phyloP scores from a whole-genome alignment of 2,329 filamentous ascomycete species.

The Aspergillus neotritici region DNA sequence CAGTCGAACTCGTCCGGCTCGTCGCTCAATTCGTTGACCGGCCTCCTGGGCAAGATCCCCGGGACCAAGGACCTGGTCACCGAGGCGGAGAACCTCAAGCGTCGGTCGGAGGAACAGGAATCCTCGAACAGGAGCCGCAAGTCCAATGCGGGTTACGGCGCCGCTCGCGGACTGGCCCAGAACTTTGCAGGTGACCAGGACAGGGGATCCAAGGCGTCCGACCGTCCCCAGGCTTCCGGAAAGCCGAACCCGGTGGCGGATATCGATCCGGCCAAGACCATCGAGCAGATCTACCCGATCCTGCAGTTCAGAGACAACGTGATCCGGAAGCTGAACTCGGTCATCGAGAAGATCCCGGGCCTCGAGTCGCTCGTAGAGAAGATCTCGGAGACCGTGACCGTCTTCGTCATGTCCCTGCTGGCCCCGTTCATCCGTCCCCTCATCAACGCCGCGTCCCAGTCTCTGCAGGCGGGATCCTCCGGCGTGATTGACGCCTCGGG shows the following conservation, averaged over 20 bases:
- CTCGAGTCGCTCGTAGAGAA: conserved; percentile 85
- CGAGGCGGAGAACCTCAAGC: conserved; percentile 60
- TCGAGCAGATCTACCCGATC: conserved; percentile 86
- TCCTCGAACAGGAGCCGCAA: conserved; percentile 48
- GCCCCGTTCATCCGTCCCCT: conserved; percentile 89
- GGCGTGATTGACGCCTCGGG: conserved; percentile 62
- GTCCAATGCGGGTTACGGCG: conserved; percentile 22
- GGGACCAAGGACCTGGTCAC: conserved; percentile 61
- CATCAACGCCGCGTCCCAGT: conserved; percentile 78
- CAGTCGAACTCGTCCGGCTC: conserved; percentile 45
- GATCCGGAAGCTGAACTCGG: conserved; percentile 75
- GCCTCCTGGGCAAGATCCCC: conserved; percentile 70
- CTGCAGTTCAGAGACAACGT: conserved; percentile 91
- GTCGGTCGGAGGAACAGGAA: conserved; percentile 58
- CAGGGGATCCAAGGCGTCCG: conserved; percentile 31
- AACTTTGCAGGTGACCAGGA: conserved; percentile 5
- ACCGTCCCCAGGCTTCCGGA: conserved; percentile 42
- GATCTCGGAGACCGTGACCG: conserved; percentile 84
- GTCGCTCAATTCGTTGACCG: conserved; percentile 58
- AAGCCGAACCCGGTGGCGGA: conserved; percentile 54
- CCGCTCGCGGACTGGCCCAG: conserved; percentile 16
- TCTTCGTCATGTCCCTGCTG: conserved; percentile 85
- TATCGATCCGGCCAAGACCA: conserved; percentile 73
- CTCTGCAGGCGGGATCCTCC: conserved; percentile 78
- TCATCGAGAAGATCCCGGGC: conserved; percentile 87